Conservation (phyloP, 1,284 basidiomycete species). For the Moesziomyces sp. region DNA sequence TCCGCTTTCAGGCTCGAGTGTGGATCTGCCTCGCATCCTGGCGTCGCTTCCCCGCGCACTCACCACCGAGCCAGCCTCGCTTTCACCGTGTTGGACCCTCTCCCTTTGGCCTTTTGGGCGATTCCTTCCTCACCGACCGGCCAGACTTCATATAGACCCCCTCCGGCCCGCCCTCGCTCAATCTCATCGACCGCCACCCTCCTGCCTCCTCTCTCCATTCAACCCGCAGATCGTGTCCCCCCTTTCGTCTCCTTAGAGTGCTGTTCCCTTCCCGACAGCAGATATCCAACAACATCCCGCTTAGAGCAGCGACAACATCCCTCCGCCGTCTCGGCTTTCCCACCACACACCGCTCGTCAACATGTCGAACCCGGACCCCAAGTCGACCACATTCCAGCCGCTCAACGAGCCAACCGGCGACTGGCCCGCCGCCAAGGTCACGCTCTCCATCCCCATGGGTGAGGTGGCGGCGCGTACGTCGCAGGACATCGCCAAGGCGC, state of each 20-base stretch:
- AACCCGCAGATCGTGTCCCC: not conserved
- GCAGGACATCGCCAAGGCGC: slow-evolving; percentile 49
- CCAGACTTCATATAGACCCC: slow-evolving; percentile 6
- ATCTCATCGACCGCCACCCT: not conserved
- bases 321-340: not conserved
- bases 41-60: not conserved
- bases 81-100: not conserved
- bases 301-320: not conserved
- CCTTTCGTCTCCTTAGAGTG: slow-evolving; percentile 1
- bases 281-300: not conserved
- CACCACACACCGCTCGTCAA: slow-evolving; percentile 1
- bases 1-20: not conserved
- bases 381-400: slow-evolving; percentile 39
- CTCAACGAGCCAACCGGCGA: slow-evolving; percentile 37
- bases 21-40: not conserved
- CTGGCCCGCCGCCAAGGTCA: slow-evolving; percentile 43
- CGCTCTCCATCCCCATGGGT: slow-evolving; percentile 60
- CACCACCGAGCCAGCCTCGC: not conserved
- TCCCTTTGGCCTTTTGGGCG: not conserved
- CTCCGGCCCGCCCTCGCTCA: too few species aligned
- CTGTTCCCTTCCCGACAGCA: not conserved
- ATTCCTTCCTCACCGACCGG: not conserved
- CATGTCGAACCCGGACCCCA: slow-evolving; percentile 37
- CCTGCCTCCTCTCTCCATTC: not conserved
- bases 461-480: slow-evolving; percentile 48